Conservation (phyloP, 2,329 filamentous ascomycete species). For the Colletotrichum sublineola region DNA sequence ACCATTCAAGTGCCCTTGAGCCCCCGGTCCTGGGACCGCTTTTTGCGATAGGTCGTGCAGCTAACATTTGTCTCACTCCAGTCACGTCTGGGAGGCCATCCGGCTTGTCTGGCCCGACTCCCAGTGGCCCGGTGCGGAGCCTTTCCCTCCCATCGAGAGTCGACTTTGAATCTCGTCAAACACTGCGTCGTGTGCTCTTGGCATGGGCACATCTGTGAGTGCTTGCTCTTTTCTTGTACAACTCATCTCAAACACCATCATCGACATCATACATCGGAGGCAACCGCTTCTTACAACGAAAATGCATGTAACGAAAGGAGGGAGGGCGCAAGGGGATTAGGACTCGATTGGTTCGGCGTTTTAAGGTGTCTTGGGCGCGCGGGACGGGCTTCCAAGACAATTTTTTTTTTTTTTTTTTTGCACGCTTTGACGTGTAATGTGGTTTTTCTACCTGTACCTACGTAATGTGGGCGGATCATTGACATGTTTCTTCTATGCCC, state of each 20-base stretch:
- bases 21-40: slow-evolving; percentile 33
- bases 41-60: slow-evolving; percentile 41
- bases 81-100: slow-evolving; percentile 95
- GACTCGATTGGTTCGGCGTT: slow-evolving; percentile 8
- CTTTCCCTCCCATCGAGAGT: slow-evolving; percentile 79
- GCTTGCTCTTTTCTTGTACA: slow-evolving; percentile 7
- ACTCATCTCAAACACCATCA: slow-evolving; percentile 16
- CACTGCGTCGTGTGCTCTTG: neutral
- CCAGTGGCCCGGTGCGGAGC: slow-evolving; percentile 82
- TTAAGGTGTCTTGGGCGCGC: slow-evolving; percentile 11
- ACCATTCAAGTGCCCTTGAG: slow-evolving; percentile 9
- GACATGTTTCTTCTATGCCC: neutral
- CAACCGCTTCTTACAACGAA: slow-evolving; percentile 9
- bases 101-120: slow-evolving; percentile 91
- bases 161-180: slow-evolving; percentile 69
- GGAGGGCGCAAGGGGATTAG: neutral
- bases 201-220: neutral
- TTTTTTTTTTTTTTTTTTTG: neutral
- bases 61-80: slow-evolving; percentile 51
- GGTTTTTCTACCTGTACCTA: neutral
- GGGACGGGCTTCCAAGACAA: slow-evolving; percentile 19
- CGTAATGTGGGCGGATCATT: neutral
- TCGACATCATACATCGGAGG: neutral
- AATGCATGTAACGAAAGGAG: slow-evolving; percentile 21
- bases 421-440: neutral